Conservation (phyloP, 2,329 filamentous ascomycete genomes). For the Calycina herbarum region DNA sequence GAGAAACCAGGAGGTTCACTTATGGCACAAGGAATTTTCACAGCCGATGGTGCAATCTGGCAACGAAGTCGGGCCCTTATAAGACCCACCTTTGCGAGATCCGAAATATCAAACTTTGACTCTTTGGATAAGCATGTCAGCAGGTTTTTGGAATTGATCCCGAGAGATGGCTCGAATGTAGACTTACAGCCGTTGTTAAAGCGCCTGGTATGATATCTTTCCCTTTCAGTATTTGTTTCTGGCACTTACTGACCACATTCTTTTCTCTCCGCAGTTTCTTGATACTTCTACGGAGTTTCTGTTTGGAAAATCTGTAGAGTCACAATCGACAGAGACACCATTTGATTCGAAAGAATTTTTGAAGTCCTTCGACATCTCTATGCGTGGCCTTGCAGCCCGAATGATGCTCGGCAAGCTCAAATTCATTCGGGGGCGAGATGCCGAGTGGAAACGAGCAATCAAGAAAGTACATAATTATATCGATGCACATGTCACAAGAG, state of each 20-base stretch:
- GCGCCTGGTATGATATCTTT: constrained; percentile 29
- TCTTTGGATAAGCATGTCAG: constrained; percentile 61
- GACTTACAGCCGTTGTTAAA: constrained; percentile 66
- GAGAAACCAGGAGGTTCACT: constrained; percentile 46
- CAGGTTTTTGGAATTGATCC: constrained; percentile 56
- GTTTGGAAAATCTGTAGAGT: constrained; percentile 33
- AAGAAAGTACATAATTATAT: constrained; percentile 17
- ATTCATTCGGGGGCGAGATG: background rate
- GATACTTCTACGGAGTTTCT: constrained; percentile 46
- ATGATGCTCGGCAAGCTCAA: constrained; percentile 14
- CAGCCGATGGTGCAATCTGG: constrained; percentile 33
- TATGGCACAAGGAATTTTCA: constrained; percentile 56
- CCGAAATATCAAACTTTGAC: constrained; percentile 48
- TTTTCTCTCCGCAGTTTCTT: constrained; percentile 53
- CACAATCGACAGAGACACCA: constrained; percentile 26
- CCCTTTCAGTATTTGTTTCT: background rate
- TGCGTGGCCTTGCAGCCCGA: constrained; percentile 12
- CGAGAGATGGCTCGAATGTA: constrained; percentile 48
- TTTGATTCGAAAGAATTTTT: background rate
- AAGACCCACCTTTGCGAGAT: constrained; percentile 51
- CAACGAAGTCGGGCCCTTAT: constrained; percentile 40
- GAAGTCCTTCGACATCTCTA: constrained; percentile 13
- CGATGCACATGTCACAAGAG: constrained; percentile 16
- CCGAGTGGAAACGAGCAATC: constrained; percentile 9
- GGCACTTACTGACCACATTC: background rate